Base-by-base conservation (phyloP, 129 eudicot species). In the Lonicera japonica region DNA sequence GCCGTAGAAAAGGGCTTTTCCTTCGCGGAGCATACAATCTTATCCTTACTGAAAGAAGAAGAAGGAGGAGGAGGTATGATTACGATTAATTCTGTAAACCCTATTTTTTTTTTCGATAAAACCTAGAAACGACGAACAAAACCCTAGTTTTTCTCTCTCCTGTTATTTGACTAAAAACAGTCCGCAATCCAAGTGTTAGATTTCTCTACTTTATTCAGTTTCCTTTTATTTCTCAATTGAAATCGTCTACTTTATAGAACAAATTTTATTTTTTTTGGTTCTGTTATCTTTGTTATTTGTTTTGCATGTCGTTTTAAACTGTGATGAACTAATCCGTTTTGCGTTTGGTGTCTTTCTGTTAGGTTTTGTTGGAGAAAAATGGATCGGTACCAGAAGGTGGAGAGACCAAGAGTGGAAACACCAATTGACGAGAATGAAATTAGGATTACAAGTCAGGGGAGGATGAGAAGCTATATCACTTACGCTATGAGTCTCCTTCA, bases 391-490 rank as follows among this genome's bases (percentile, higher is more conserved):
- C 90, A 80, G 75, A 92, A 79, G 78, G 96, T 92, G 17, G 96
- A 84, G 91, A 92, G 87, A 79, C 95, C 98, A 10, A 87, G 80
- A 69, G 88, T 70, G 14, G 98, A 92, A 48, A 75, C 88, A 16
- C 86, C 98, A 1, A 92, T 92, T 74, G 84, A 84, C 56, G 98
- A 84, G 79, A 92, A 92, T 71, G 98, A 92, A 82, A 92, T 92
- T 75, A 80, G 98, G 65, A 92, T 92, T 74, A 92, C 98, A 2
- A 87, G 98, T 69, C 98, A 82, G 51, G 98, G 98, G 25, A 78
- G 98, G 82, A 92, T 92, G 98, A 79, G 98, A 14, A 92, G 85
- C 82, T 92, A 87, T 64, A 92, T 92, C 64, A 82, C 96, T n/a
- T 92, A 92, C 59, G 98, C 98, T 39, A 82, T 92, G 98, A 80